Percentiles rank a stretch among this genome's conserved stretches.
Evolutionary conservation across 2,329 filamentous ascomycete species (phyloP).

Genomic region (Trichoderma sp.): DNA sequence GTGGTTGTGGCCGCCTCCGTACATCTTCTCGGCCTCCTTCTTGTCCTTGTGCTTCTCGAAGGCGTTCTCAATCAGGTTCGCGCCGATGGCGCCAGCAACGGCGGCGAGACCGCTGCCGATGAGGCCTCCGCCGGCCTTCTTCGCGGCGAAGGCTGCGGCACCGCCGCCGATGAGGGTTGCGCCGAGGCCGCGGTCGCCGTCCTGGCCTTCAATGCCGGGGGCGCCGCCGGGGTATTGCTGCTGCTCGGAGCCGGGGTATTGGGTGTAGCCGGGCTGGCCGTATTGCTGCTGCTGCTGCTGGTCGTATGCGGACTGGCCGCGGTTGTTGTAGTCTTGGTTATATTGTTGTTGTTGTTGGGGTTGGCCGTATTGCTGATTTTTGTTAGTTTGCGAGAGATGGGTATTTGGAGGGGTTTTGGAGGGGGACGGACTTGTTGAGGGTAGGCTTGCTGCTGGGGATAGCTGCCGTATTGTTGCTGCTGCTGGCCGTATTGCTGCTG

Average conservation of each 20-base stretch:
- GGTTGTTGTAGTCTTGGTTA: too few relatives aligned
- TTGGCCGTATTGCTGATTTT: conserved; percentile 18
- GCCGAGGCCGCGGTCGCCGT: conserved; percentile 53
- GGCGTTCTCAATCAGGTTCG: conserved; percentile 48
- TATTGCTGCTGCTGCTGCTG: conserved; percentile 25
- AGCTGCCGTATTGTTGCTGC: conserved; percentile 25
- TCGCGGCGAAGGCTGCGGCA: conserved; percentile 52
- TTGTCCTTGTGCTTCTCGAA: conserved; percentile 30
- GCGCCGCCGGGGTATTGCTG: conserved; percentile 23
- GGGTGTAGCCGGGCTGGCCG: conserved; percentile 24
- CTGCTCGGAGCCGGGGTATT: conserved; percentile 17
- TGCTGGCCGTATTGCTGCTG: conserved; percentile 26
- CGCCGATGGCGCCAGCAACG: conserved; percentile 52
- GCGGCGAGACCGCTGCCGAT: conserved; percentile 50
- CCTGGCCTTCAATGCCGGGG: conserved; percentile 30
- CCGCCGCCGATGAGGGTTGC: conserved; percentile 52
- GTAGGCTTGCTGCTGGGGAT: conserved; percentile 20
- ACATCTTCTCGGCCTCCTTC: conserved; percentile 5
- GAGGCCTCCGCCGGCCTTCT: conserved; percentile 51
- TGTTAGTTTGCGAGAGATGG: background rate
- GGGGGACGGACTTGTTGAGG: conserved; percentile 26
- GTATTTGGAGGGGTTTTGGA: background rate
- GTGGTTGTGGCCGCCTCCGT: background rate
- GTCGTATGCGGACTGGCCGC: too few relatives aligned
- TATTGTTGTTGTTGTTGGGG: conserved; percentile 18